Evolutionary conservation across 192 early-diverging fungal species (phyloP), one percentile per base, ranked within the genome.

Genomic region (Backusella mclennaniae): DNA sequence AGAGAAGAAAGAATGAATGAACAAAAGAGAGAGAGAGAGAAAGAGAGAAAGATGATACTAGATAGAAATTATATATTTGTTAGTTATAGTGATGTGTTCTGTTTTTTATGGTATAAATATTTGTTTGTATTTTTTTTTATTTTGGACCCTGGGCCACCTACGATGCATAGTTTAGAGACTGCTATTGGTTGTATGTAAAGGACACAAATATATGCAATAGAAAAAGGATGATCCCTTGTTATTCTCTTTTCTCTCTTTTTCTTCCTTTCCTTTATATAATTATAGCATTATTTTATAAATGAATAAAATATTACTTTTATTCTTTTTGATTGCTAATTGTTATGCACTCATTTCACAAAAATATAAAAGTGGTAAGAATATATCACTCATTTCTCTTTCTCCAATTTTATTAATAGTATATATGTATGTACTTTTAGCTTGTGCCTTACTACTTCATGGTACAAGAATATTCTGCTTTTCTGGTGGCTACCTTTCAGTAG

Each of bases 391-490:
- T 19, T 11, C n/a, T 63, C 56, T 3, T 11, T 29, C 56, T 12
- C 26, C 26, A 1, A 6, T 29, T 12, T 29, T 29, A 63, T 14
- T 63, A 29, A 59, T 8, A 59, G 23, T 26, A 59, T 3, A 26
- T 59, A 2, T 56, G 21, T 26, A 59, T 12, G 4, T 31, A 63
- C n/a, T 12, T 14, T 26, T 69, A 69, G 67, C 68, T 41, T 69
- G 68, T 21, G 12, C 9, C 3, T 14, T 69, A 41, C 3, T 69
- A 69, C 36, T 35, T 1, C 23, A 63, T 9, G 23, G 56, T 63
- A 69, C 68, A 41, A 7, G 35, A 23, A 69, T 69, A 23, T 69
- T 41, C 38, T 69, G 68, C 35, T 69, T 26, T n/a, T 69, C 68
- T 69, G 68, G 68, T 23, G 68, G 68, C 9, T 69, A 39, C 2